These are phyloP conservation scores for Backusella macrospora DNA, from an alignment of 192 early-diverging fungal genomes.

Conservation along the genomic window DNA sequence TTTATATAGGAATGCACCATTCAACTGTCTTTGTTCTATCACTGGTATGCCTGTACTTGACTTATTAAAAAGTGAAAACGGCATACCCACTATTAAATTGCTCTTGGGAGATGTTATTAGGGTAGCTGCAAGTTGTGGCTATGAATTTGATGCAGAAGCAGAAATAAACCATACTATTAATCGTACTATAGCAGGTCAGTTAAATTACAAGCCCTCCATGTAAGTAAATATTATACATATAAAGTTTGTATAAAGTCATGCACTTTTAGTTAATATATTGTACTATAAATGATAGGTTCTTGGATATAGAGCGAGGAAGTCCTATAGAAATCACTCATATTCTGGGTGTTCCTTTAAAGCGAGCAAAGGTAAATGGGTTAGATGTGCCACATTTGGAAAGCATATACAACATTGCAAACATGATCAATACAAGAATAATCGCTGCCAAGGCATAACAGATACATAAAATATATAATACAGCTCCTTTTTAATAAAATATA, in stretches of 20 bases:
- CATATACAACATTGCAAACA: neutral
- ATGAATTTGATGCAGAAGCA: conserved; percentile 40
- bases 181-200: conserved; percentile 34
- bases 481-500: too few relatives aligned
- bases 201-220: conserved; percentile 49
- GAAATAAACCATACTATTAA: conserved; percentile 37
- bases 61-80: conserved; percentile 52
- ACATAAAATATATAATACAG: too few relatives aligned
- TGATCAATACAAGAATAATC: conserved; percentile 10
- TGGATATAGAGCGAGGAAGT: conserved; percentile 44
- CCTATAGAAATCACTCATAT: conserved; percentile 47
- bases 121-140: conserved; percentile 52
- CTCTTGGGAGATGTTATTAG: conserved; percentile 59
- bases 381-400: conserved; percentile 34
- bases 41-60: conserved; percentile 58
- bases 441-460: neutral
- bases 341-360: conserved; percentile 36
- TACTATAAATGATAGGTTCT: conserved; percentile 24
- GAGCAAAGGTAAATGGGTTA: conserved; percentile 38
- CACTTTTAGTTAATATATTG: neutral
- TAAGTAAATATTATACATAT: conserved; percentile 1
- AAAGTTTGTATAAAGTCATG: too few relatives aligned
- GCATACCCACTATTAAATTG: conserved; percentile 42
- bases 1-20: conserved; percentile 60
- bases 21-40: conserved; percentile 67